Evolutionary conservation across 768 basidiomycete genomes (phyloP), one percentile per base, ranked within the genome.

Genomic region (Hemileccinum rubropunctum): DNA sequence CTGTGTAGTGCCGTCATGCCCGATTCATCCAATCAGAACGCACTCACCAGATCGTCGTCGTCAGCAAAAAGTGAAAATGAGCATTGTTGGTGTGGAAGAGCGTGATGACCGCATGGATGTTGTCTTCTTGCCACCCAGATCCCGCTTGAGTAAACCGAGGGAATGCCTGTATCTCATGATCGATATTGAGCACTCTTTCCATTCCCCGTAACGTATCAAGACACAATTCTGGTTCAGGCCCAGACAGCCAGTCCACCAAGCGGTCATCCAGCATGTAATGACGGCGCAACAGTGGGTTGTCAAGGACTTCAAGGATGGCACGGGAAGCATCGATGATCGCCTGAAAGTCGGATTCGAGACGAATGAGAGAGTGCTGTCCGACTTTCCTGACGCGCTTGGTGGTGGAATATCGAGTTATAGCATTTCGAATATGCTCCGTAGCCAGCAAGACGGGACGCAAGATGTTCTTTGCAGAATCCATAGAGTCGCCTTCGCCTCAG

Each of bases 51-150:
- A 56, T 41, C 14, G 47, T 36, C 17, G 42, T 56, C 15, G 30
- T 45, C 11, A 57, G 39, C 42, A 57, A 41, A 26, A 48, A 57
- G 17, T 47, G 42, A 35, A 57, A 56, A 15, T 57, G 39, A 0
- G 46, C 33, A 13, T 42, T 48, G 26, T 34, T 48, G 10, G 30
- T 14, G 20, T 35, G 17, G 13, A 57, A 57, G 30, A 48, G 47
- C 1, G 11, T 3, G 17, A 52, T 27, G 23, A 44, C 47, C 4
- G 0, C 15, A 12, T 45, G 37, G 18, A 58, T 3, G 9, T 36
- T 30, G 9, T 36, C 42, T 27, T 58, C 51, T 26, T 47, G 11
- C 10, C 8, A 18, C 6, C 11, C 20, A 2, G 26, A 32, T 30
- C 23, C 18, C n/a, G 38, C 36, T 4, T 40, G 43, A 3, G 37